Percentiles rank a stretch among this genome's conserved stretches.
Evolutionary conservation across 768 basidiomycete species (phyloP).

Genomic region (Podaxis carcinomalis): DNA sequence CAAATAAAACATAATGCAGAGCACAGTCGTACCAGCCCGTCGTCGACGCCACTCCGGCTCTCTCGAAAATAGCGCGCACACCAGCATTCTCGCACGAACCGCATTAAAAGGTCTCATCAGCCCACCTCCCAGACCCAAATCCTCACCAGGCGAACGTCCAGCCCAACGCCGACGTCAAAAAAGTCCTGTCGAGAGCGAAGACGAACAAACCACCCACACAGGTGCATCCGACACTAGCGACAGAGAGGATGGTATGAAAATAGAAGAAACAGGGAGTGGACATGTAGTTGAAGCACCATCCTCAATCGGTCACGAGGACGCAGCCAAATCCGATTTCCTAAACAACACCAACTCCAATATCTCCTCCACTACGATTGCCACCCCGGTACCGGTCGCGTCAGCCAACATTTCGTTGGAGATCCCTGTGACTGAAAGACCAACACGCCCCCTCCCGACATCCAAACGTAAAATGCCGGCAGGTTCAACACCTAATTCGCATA

Average conservation of each 20-base stretch:
- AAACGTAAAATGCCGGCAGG: conserved; percentile 49
- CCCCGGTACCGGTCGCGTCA: conserved; percentile 3
- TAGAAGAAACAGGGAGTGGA: conserved; percentile 16
- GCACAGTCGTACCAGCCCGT: conserved; percentile 36
- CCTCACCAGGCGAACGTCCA: conserved; percentile 64
- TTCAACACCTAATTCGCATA: conserved; percentile 29
- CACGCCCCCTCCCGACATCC: conserved; percentile 55
- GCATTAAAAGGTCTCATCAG: conserved; percentile 1
- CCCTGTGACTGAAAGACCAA: conserved; percentile 42
- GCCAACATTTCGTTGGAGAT: neutral
- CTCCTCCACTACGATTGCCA: conserved; percentile 17
- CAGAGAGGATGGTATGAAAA: conserved; percentile 16
- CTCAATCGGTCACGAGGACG: conserved; percentile 17
- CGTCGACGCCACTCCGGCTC: conserved; percentile 66
- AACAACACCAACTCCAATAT: conserved; percentile 18
- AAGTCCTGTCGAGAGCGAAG: conserved; percentile 34
- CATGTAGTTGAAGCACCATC: conserved; percentile 17
- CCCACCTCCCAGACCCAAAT: conserved; percentile 70
- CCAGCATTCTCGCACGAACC: conserved; percentile 10
- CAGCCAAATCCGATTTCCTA: conserved; percentile 5
- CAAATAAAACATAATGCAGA: neutral
- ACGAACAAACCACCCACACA: conserved; percentile 22
- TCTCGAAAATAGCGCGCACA: conserved; percentile 30
- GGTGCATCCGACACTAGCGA: conserved; percentile 17
- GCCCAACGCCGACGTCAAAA: conserved; percentile 42